phyloP scores from a whole-genome alignment of 768 basidiomycete species.

The Boletus insuetus region DNA sequence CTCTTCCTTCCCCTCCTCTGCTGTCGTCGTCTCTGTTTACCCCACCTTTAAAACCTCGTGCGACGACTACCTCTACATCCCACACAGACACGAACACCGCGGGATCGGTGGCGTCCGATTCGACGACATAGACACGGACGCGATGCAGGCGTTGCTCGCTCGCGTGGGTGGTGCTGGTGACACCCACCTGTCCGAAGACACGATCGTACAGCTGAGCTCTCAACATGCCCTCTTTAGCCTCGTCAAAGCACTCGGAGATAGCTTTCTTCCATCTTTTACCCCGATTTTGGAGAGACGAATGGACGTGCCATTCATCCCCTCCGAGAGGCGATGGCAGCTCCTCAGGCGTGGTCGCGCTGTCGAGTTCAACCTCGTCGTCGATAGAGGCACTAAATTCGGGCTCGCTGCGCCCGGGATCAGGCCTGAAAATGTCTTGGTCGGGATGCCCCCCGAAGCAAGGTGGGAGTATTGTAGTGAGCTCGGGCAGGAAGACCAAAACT shows the following conservation, averaged over 20 bases:
- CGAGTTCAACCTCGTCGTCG: constrained; percentile 66
- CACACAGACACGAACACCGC: constrained; percentile 49
- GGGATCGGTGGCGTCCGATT: constrained; percentile 60
- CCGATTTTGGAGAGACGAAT: constrained; percentile 41
- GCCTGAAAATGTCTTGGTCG: constrained; percentile 65
- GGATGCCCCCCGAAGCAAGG: constrained; percentile 60
- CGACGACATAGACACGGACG: constrained; percentile 44
- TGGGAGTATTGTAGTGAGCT: constrained; percentile 69
- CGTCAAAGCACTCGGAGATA: constrained; percentile 39
- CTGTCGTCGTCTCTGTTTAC: constrained; percentile 32
- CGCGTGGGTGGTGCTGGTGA: background rate
- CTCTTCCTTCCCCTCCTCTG: no score
- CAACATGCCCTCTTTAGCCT: constrained; percentile 44
- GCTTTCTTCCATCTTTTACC: constrained; percentile 48
- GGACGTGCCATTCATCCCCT: constrained; percentile 22
- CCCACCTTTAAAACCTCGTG: constrained; percentile 49
- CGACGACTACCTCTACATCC: constrained; percentile 53
- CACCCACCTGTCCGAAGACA: background rate
- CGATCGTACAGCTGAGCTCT: constrained; percentile 15
- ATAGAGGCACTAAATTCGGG: constrained; percentile 68
- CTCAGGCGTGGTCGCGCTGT: constrained; percentile 51
- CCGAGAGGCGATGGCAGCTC: constrained; percentile 49
- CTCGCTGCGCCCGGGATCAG: constrained; percentile 56
- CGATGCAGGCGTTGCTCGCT: constrained; percentile 24
- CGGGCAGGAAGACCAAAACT: constrained; percentile 42